A percentile compares a stretch with the other conserved stretches of the same genome.
These are phyloP conservation scores for Spencermartinsiella europaea DNA, from an alignment of 805 yeast species.

Conservation along the genomic window DNA sequence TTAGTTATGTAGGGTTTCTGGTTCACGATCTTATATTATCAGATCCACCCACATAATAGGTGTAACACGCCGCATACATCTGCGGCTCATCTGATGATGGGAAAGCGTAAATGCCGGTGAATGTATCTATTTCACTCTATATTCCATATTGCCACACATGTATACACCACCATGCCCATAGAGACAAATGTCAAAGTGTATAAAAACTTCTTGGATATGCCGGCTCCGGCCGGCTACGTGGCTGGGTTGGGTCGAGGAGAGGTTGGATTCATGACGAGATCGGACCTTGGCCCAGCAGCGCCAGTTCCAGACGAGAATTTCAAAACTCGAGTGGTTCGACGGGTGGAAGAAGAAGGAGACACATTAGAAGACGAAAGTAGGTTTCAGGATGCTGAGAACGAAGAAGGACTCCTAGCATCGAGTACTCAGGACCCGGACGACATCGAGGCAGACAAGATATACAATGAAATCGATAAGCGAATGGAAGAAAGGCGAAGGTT, in stretches of 20 bases:
- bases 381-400: slow-evolving; percentile 30
- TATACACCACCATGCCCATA: not conserved
- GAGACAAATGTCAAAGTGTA: not conserved
- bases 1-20: too few species aligned
- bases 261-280: slow-evolving; percentile 82
- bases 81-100: too few species aligned
- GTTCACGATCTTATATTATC: too few species aligned
- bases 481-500: slow-evolving; percentile 29
- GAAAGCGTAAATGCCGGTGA: too few species aligned
- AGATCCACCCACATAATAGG: too few species aligned
- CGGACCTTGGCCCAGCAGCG: slow-evolving; percentile 57
- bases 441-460: slow-evolving; percentile 72
- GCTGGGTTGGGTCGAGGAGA: slow-evolving; percentile 97
- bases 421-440: slow-evolving; percentile 48
- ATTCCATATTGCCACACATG: too few species aligned
- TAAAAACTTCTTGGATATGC: slow-evolving; percentile 62
- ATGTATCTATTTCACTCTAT: too few species aligned
- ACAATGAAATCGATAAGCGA: slow-evolving; percentile 59
- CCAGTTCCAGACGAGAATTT: slow-evolving; percentile 37
- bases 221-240: slow-evolving; percentile 84
- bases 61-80: too few species aligned
- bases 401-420: slow-evolving; percentile 31
- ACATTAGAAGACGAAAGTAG: slow-evolving; percentile 28
- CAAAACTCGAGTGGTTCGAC: slow-evolving; percentile 21
- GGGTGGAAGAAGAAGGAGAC: slow-evolving; percentile 22